Percentiles rank a stretch among this genome's conserved stretches.
These are phyloP conservation scores for Botrytis elliptica DNA, from an alignment of 2,329 filamentous ascomycete species.

Conservation along the genomic window DNA sequence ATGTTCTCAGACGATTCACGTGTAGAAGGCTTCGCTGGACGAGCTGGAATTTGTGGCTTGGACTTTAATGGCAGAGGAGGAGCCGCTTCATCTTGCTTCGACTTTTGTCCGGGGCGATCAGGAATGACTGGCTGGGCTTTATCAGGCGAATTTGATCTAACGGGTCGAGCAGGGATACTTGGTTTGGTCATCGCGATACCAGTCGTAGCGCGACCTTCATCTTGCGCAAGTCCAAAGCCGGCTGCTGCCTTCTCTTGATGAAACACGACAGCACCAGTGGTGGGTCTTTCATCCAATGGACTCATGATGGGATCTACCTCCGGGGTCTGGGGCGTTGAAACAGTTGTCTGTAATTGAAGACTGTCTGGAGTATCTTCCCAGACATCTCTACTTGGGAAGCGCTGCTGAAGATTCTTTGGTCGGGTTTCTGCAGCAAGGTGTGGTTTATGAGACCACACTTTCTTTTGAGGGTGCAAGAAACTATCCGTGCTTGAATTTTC, in stretches of 20 bases:
- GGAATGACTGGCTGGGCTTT: constrained; percentile 36
- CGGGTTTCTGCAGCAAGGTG: constrained; percentile 54
- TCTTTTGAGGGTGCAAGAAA: constrained; percentile 53
- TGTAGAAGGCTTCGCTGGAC: constrained; percentile 57
- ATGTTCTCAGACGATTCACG: constrained; percentile 41
- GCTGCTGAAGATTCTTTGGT: constrained; percentile 56
- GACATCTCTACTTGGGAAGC: constrained; percentile 88
- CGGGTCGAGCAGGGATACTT: constrained; percentile 56
- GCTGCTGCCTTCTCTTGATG: constrained; percentile 36
- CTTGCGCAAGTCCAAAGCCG: constrained; percentile 26
- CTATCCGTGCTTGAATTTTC: constrained; percentile 49
- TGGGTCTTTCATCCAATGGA: constrained; percentile 43
- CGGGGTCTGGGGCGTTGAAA: constrained; percentile 55
- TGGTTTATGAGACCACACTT: constrained; percentile 49
- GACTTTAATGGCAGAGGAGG: constrained; percentile 50
- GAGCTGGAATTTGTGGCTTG: constrained; percentile 60
- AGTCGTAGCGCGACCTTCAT: constrained; percentile 32
- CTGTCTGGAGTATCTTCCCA: constrained; percentile 95
- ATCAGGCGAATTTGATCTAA: constrained; percentile 40
- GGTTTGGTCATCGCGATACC: constrained; percentile 53
- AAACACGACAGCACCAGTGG: constrained; percentile 34
- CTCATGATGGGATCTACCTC: constrained; percentile 42
- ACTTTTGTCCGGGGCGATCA: constrained; percentile 31
- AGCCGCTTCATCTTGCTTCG: constrained; percentile 26
- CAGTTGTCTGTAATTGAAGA: constrained; percentile 73